Percentiles rank a stretch among this genome's conserved stretches.
These are phyloP conservation scores for Podospora fimiseda DNA, from an alignment of 495 filamentous ascomycete genomes.

Conservation along the genomic window DNA sequence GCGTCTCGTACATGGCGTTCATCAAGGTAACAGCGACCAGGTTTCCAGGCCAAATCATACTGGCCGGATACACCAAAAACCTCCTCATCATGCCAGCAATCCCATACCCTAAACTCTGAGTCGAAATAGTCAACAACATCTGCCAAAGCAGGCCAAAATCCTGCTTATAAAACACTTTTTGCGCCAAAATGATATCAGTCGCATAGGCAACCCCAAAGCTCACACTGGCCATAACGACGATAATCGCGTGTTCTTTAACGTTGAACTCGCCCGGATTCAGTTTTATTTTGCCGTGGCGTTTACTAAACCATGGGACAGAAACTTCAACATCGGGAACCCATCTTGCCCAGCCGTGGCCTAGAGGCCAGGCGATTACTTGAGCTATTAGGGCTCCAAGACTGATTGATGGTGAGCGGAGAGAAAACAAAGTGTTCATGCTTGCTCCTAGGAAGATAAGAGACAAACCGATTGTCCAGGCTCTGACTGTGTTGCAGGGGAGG, in stretches of 20 bases:
- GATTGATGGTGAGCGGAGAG: slow-evolving; percentile 59
- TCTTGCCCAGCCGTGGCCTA: slow-evolving; percentile 51
- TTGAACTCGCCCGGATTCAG: slow-evolving; percentile 73
- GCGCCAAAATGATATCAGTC: slow-evolving; percentile 62
- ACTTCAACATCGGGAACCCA: slow-evolving; percentile 47
- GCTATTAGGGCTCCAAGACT: slow-evolving; percentile 61
- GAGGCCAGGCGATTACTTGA: slow-evolving; percentile 64
- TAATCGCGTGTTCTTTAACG: slow-evolving; percentile 72
- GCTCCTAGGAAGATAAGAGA: slow-evolving; percentile 59
- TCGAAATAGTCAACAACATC: slow-evolving; percentile 61
- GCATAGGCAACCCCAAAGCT: slow-evolving; percentile 59
- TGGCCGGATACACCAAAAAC: slow-evolving; percentile 52
- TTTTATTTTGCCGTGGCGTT: neutral
- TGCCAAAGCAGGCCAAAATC: slow-evolving; percentile 63
- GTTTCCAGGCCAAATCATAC: slow-evolving; percentile 71
- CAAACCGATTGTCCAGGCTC: slow-evolving; percentile 68
- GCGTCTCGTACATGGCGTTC: slow-evolving; percentile 62
- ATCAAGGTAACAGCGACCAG: slow-evolving; percentile 61
- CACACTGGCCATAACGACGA: slow-evolving; percentile 66
- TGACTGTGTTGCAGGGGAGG: slow-evolving; percentile 61
- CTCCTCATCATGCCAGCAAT: slow-evolving; percentile 59
- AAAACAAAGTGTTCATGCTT: slow-evolving; percentile 65
- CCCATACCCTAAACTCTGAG: slow-evolving; percentile 68
- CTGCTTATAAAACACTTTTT: slow-evolving; percentile 60
- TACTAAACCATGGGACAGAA: slow-evolving; percentile 9